Evolutionary conservation across 768 basidiomycete genomes (phyloP), one percentile per base, ranked within the genome.

Genomic region (Mycena latifolia): DNA sequence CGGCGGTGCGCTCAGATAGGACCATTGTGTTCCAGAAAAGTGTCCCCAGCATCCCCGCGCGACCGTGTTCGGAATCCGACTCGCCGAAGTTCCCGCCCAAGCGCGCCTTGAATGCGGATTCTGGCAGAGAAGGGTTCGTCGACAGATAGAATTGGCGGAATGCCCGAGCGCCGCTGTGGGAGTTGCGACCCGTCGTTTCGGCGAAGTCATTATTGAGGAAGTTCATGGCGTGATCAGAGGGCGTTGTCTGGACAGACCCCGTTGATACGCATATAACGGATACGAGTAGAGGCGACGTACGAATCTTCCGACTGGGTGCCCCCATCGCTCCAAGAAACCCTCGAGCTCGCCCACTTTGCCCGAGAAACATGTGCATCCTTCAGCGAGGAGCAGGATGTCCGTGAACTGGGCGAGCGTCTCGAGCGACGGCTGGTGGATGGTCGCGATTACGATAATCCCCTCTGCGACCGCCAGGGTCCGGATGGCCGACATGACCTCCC

Each of bases 351-450:
- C 86, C 72, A 77, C 82, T 67, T 76, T 81, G 77, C 75, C 88
- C 62, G 52, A 80, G 59, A 76, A 84, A 61, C 82, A 84, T 2
- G 72, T 77, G 50, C 77, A 77, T 0, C 90, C 90, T 35, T 82
- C 81, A 0, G 88, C 80, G 15, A 92, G 81, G 25, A 92, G 77
- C 31, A 89, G 75, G 15, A 91, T 77, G 33, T 85, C 79, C 52
- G 87, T 87, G 72, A 92, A 92, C 47, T 88, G 82, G 0, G 82
- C 71, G 53, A 90, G 84, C 0, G 88, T 88, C 61, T 87, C 87
- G 25, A 85, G 84, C 24, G 85, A 83, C 0, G 90, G 90, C 62
- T 92, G 90, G 68, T 92, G 91, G 56, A 92, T 89, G 6, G 88
- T 88, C 20, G 87, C 85, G 50, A 92, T 82, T 33, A 90, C 82